Evolutionary conservation across 352 stramenopile species (phyloP).

Genomic region (Phytophthora idaei): DNA sequence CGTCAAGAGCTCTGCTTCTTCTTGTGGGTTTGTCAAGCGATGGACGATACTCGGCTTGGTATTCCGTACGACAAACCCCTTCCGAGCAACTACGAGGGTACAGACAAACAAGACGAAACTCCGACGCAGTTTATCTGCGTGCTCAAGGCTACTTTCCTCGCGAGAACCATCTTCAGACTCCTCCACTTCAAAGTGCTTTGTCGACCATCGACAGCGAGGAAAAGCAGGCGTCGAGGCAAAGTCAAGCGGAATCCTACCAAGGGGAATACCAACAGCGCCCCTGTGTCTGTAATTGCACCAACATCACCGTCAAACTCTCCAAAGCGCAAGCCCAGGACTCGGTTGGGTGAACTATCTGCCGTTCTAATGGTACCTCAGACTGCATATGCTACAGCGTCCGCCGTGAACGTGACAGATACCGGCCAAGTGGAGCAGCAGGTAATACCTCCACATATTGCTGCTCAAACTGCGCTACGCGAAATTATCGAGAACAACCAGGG

Average conservation of each 20-base stretch:
- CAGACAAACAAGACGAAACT: neutral
- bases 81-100: neutral
- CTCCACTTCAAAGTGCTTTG: constrained; percentile 46
- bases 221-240: constrained; percentile 20
- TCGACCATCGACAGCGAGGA: constrained; percentile 10
- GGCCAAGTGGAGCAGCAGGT: constrained; percentile 1
- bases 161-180: constrained; percentile 52
- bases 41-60: constrained; percentile 50
- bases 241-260: constrained; percentile 17
- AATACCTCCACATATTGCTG: constrained; percentile 18
- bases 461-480: constrained; percentile 22
- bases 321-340: constrained; percentile 40
- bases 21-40: constrained; percentile 58
- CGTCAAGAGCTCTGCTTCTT: constrained; percentile 58
- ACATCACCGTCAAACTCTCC: constrained; percentile 19
- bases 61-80: constrained; percentile 49
- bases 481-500: constrained; percentile 41
- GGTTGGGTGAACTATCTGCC: constrained; percentile 20
- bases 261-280: constrained; percentile 7
- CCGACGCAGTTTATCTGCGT: constrained; percentile 44
- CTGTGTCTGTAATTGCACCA: constrained; percentile 1
- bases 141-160: constrained; percentile 60
- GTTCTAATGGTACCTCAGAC: neutral
- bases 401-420: neutral
- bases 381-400: neutral